A percentile compares a stretch with the other conserved stretches of the same genome.
Evolutionary conservation across 2,329 filamentous ascomycete genomes (phyloP).

Genomic region (Diaporthe vaccinii): DNA sequence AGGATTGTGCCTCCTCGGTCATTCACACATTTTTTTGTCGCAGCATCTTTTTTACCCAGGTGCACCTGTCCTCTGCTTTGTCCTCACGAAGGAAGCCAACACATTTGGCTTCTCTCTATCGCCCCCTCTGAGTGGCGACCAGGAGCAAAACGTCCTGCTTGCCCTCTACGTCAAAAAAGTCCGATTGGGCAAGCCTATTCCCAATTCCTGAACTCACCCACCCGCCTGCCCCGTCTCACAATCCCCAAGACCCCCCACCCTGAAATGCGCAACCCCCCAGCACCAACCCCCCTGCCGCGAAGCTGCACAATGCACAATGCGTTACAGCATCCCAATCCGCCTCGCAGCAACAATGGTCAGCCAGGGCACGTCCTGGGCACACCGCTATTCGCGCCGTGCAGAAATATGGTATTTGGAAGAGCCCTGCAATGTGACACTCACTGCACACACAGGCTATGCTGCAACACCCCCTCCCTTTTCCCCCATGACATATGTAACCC

Average conservation of each 20-base stretch:
- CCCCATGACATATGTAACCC: neutral
- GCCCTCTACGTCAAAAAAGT: neutral
- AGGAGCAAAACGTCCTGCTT: constrained; percentile 17
- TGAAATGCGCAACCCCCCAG: neutral
- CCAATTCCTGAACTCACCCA: neutral
- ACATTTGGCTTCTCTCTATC: neutral
- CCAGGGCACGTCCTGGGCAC: constrained; percentile 14
- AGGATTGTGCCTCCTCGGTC: neutral
- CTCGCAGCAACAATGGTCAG: neutral
- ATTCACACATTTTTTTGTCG: neutral
- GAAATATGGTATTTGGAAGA: neutral
- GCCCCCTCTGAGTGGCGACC: neutral
- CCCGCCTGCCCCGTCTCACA: neutral
- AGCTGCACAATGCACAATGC: constrained; percentile 24
- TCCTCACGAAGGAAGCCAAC: neutral
- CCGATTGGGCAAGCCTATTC: neutral
- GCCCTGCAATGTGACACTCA: neutral
- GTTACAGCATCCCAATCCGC: constrained; percentile 15
- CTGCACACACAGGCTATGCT: neutral
- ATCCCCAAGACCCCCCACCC: neutral
- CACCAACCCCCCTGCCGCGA: neutral
- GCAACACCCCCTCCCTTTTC: neutral
- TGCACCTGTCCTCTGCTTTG: neutral
- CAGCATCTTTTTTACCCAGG: neutral
- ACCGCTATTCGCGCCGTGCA: constrained; percentile 28